A percentile compares a stretch with the other conserved stretches of the same genome.
Conservation (phyloP, 2,329 filamentous ascomycete genomes). For the Tolypocladium pustulatum region DNA sequence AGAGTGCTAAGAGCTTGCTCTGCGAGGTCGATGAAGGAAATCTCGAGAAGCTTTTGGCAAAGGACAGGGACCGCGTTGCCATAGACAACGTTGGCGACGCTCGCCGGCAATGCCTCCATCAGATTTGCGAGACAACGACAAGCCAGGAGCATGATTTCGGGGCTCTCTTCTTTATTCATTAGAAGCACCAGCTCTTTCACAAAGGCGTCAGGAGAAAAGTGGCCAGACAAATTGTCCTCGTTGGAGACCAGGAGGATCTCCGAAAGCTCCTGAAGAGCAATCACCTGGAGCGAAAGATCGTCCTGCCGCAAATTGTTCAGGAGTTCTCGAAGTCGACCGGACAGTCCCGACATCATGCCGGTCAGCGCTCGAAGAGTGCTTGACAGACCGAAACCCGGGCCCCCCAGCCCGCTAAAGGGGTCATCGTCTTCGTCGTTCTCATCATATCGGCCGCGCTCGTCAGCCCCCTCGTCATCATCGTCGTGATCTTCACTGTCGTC, state of each 20-base stretch:
- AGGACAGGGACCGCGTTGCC: constrained; percentile 91
- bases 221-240: constrained; percentile 89
- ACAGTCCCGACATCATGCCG: constrained; percentile 83
- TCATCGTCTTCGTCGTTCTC: constrained; percentile 54
- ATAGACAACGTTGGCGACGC: constrained; percentile 92
- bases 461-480: constrained; percentile 23
- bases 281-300: constrained; percentile 81
- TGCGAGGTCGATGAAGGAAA: constrained; percentile 92
- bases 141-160: constrained; percentile 93
- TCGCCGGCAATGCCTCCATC: constrained; percentile 91
- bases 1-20: constrained; percentile 94
- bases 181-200: constrained; percentile 87
- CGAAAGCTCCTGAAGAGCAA: constrained; percentile 85
- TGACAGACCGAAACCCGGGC: constrained; percentile 57
- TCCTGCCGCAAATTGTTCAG: constrained; percentile 68
- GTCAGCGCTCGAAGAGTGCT: constrained; percentile 77
- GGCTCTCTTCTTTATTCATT: constrained; percentile 93
- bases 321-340: constrained; percentile 68
- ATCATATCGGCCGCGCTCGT: constrained; percentile 44
- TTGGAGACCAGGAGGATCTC: constrained; percentile 91
- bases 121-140: constrained; percentile 93
- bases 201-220: constrained; percentile 89
- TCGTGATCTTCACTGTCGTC: constrained; percentile 24
- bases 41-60: constrained; percentile 90
- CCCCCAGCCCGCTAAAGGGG: constrained; percentile 56